Evolutionary conservation across 108 stramenopile genomes (phyloP).

Genomic region (Cyclotella sp.): DNA sequence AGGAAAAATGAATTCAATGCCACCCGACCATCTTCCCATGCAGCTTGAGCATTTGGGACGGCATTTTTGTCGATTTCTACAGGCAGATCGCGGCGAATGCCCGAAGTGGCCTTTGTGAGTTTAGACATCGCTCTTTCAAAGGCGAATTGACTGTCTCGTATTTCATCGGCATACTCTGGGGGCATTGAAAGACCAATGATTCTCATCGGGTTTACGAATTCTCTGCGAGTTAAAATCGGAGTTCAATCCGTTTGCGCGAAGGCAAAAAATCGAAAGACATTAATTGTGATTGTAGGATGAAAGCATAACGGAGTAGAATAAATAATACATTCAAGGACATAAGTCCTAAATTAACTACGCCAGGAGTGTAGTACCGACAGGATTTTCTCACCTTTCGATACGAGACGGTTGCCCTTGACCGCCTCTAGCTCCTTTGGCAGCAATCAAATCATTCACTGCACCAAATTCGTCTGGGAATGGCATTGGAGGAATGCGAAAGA

Average conservation of each 20-base stretch:
- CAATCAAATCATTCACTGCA: conserved; percentile 65
- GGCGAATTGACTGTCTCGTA: conserved; percentile 78
- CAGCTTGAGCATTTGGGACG: conserved; percentile 53
- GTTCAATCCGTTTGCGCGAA: too few relatives aligned
- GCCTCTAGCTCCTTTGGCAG: conserved; percentile 55
- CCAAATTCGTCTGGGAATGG: conserved; percentile 64
- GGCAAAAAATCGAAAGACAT: too few relatives aligned
- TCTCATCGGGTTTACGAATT: conserved; percentile 84
- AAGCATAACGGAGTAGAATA: too few relatives aligned
- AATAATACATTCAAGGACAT: too few relatives aligned
- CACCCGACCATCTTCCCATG: conserved; percentile 87
- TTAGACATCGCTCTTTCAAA: conserved; percentile 75
- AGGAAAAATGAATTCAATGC: conserved; percentile 81
- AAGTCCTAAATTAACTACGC: too few relatives aligned
- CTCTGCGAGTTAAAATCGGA: conserved; percentile 4
- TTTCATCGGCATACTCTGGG: conserved; percentile 81
- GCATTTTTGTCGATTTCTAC: conserved; percentile 69
- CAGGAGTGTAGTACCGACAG: background rate
- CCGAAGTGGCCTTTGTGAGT: conserved; percentile 71
- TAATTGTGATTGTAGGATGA: too few relatives aligned
- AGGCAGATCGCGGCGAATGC: conserved; percentile 75
- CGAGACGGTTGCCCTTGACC: conserved; percentile 74
- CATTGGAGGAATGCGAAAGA: background rate
- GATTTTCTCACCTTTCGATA: conserved; percentile 65
- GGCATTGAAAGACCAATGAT: conserved; percentile 80